Percentiles rank a stretch among this genome's conserved stretches.
These are phyloP conservation scores for Kodamaea restingae DNA, from an alignment of 805 yeast species.

Conservation along the genomic window DNA sequence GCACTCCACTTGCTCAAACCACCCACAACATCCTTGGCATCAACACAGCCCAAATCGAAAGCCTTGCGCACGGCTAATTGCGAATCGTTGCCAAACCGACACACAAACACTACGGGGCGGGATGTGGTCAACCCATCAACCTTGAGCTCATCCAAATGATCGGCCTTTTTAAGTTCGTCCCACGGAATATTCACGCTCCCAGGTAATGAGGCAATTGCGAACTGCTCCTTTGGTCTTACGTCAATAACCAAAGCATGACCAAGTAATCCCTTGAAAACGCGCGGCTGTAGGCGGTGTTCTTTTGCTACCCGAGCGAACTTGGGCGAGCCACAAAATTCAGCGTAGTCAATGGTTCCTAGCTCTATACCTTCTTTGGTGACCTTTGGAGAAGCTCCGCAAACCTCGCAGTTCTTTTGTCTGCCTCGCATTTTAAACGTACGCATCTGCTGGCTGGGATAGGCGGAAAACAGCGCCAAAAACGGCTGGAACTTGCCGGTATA, in stretches of 20 bases:
- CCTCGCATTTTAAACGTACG: constrained; percentile 79
- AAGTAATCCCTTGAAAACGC: constrained; percentile 23
- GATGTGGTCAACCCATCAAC: too few relatives aligned
- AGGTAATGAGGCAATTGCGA: constrained; percentile 57
- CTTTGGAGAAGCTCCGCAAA: constrained; percentile 55
- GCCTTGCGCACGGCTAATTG: constrained; percentile 62
- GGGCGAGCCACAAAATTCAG: constrained; percentile 69
- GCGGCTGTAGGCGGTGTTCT: constrained; percentile 45
- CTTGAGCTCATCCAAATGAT: constrained; percentile 17
- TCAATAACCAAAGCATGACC: constrained; percentile 47
- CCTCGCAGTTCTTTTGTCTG: constrained; percentile 53
- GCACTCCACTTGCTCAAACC: constrained; percentile 71
- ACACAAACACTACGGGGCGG: constrained; percentile 54
- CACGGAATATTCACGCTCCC: constrained; percentile 62
- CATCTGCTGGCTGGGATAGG: constrained; percentile 61
- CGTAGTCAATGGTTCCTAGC: constrained; percentile 53
- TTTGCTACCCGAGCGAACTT: constrained; percentile 42
- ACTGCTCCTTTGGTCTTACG: constrained; percentile 81
- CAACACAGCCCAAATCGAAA: constrained; percentile 43
- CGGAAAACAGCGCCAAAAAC: constrained; percentile 63
- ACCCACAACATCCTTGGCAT: constrained; percentile 69
- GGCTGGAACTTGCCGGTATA: constrained; percentile 62
- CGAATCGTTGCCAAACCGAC: constrained; percentile 91
- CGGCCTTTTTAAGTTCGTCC: constrained; percentile 35
- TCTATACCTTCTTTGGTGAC: constrained; percentile 48